phyloP scores from a whole-genome alignment of 495 filamentous ascomycete species.

The Terfezia claveryi region DNA sequence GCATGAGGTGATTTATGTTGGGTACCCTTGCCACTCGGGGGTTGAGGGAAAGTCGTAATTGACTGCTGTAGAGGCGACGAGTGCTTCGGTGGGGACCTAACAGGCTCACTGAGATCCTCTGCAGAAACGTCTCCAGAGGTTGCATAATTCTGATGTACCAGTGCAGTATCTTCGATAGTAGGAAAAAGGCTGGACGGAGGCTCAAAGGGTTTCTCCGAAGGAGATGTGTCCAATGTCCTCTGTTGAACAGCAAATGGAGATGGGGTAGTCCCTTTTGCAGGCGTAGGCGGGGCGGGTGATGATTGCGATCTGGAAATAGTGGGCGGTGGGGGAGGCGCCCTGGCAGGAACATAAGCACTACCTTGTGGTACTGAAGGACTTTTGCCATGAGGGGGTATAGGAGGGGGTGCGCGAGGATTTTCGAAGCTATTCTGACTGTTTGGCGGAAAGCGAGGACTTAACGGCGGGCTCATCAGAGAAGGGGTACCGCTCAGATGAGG shows the following conservation, averaged over 20 bases:
- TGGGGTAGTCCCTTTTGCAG: too few species aligned
- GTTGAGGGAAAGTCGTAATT: not conserved
- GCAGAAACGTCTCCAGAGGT: not conserved
- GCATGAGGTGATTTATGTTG: not conserved
- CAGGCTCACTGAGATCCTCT: conserved; percentile 20
- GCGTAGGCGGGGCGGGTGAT: too few species aligned
- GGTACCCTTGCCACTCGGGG: not conserved
- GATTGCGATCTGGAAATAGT: not conserved
- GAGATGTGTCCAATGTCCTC: not conserved
- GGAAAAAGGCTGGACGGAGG: too few species aligned
- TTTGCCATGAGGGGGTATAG: conserved; percentile 38
- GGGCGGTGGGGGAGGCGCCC: not conserved
- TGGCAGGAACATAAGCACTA: not conserved
- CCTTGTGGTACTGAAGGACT: not conserved
- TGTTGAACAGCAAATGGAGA: not conserved
- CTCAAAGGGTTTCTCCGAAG: not conserved
- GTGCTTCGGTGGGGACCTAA: conserved; percentile 6
- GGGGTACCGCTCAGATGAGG: conserved; percentile 28
- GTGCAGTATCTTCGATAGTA: too few species aligned
- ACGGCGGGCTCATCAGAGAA: conserved; percentile 56
- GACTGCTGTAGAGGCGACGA: conserved; percentile 7
- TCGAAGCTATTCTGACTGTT: conserved; percentile 89
- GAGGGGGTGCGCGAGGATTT: conserved; percentile 82
- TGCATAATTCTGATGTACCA: too few species aligned
- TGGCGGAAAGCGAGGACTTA: conserved; percentile 77